Base-by-base conservation (phyloP, 495 filamentous ascomycete genomes). In the Neurospora sublineolata region DNA sequence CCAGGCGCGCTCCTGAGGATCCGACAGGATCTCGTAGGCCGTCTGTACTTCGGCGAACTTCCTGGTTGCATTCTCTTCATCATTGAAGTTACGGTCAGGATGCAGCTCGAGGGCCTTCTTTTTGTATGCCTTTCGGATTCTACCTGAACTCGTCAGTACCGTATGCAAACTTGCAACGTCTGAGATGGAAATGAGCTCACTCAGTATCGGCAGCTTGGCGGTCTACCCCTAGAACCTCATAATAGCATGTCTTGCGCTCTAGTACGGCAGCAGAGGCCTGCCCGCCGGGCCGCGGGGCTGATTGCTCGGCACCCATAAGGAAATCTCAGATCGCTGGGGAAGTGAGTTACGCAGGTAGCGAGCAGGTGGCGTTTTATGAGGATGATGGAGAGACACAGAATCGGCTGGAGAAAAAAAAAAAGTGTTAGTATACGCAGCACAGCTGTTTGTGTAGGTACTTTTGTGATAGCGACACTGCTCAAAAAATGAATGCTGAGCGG, bases 1-100 rank as follows among this genome's bases (percentile, higher is more conserved):
- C 95, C 95, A 98, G 10, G 94, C 90, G 67, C 96, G 89, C 79
- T 99, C 95, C 79, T 98, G 94, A 9, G 93, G 89, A 79, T 99
- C 96, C 18, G 94, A 96, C 3, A 99, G 89, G 27, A 98, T 88
- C 78, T 98, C 94, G 80, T 98, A 97, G 42, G 95, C 95, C 11
- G 93, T 86, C 78, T 97, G 94, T 33, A 98, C 86, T 75, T 95
- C 93, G 60, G 94, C 93, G 78, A 99, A 99, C 23, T 89, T 88
- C 72, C 82, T 84, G 0, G 95, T 99, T 9, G 94, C 88, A 72
- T 89, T 88, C 73, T 95, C 93, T 69, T 89, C 89, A 77, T 97
- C 90, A 72, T 91, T 92, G 80, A 89, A 92, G 80, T 99, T 99
- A 73, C 94, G 91, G 79, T 99, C 95, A 2, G 95, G 95, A 79